Percentiles rank a stretch among this genome's conserved stretches.
Conservation (phyloP, 495 filamentous ascomycete species). For the Chaetomidium leptoderma region DNA sequence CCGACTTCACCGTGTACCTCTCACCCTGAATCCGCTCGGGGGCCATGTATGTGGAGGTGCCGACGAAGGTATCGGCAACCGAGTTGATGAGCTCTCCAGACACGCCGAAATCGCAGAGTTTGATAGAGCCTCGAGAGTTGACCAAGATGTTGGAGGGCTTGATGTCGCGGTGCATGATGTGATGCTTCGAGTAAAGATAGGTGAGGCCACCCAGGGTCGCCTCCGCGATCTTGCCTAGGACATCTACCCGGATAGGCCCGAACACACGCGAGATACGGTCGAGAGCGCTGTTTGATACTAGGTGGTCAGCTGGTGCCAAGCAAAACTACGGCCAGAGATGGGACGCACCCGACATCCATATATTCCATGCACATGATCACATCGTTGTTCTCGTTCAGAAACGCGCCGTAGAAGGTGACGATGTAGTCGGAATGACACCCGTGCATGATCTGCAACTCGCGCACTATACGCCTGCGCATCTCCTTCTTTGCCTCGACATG, state of each 20-base stretch:
- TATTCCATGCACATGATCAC: constrained; percentile 99
- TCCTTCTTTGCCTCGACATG: constrained; percentile 97
- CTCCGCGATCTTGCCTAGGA: constrained; percentile 97
- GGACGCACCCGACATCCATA: constrained; percentile 91
- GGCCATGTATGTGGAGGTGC: constrained; percentile 98
- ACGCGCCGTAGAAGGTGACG: constrained; percentile 95
- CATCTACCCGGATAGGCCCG: constrained; percentile 93
- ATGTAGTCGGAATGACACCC: constrained; percentile 96
- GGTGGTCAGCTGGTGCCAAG: constrained; percentile 36
- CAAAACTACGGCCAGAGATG: not conserved
- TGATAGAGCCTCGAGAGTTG: constrained; percentile 90
- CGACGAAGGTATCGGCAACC: constrained; percentile 95
- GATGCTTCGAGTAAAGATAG: constrained; percentile 89
- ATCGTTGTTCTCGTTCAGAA: constrained; percentile 90
- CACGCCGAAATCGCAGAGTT: constrained; percentile 96
- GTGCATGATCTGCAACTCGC: constrained; percentile 96
- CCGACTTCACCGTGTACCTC: constrained; percentile 94
- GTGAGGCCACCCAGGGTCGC: constrained; percentile 90
- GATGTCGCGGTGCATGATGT: constrained; percentile 98
- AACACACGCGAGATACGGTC: constrained; percentile 92
- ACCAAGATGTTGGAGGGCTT: constrained; percentile 97
- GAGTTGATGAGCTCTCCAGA: constrained; percentile 95
- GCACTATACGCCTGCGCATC: constrained; percentile 89
- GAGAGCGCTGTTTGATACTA: constrained; percentile 62
- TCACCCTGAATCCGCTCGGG: constrained; percentile 95